Base-by-base conservation (phyloP, 768 basidiomycete genomes). In the Termitomyces sp. region DNA sequence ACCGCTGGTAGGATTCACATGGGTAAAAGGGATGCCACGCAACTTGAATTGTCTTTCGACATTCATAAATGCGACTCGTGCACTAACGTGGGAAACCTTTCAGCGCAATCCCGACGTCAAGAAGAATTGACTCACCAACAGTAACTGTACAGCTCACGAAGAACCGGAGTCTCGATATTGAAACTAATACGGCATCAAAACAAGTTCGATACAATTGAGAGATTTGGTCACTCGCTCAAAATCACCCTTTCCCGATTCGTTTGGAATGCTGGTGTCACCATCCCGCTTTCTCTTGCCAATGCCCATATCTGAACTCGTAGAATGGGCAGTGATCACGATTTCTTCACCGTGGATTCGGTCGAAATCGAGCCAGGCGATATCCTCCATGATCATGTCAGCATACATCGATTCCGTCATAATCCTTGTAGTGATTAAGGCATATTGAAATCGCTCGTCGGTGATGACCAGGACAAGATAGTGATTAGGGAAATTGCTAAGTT, bases 401-500 rank as follows among this genome's bases (percentile, higher is more conserved):
- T 80, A 85, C 71, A 81, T 77, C 12, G 81, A 78, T 12, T 84
- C 82, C 0, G 77, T 66, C 14, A 84, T 66, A 7, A 81, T 72
- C 61, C 80, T 77, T 49, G 84, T 84, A 8, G 84, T 85, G 52
- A 96, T 87, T 38, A 96, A 77, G 7, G 92, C 95, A 66, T 89
- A 95, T 46, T 84, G 83, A 64, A 93, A 87, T 51, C 86, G 82
- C 45, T 85, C 79, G 57, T 92, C 88, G 0, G 85, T 85, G 59
- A 94, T 83, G 41, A 93, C 86, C 25, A 95, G 79, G 11, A 92
- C 90, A 40, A 97, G 84, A 68, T 92, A 94, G 67, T 95, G 89
- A 44, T 75, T 80, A 1, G 89, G 86, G 65, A 91, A 92, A 57
- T 83, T 88, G 41, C 84, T 67, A 8, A 95, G 79, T 63, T 90